These are phyloP conservation scores for Mucor saturninus DNA, from an alignment of 371 early-diverging fungal genomes.

Conservation along the genomic window DNA sequence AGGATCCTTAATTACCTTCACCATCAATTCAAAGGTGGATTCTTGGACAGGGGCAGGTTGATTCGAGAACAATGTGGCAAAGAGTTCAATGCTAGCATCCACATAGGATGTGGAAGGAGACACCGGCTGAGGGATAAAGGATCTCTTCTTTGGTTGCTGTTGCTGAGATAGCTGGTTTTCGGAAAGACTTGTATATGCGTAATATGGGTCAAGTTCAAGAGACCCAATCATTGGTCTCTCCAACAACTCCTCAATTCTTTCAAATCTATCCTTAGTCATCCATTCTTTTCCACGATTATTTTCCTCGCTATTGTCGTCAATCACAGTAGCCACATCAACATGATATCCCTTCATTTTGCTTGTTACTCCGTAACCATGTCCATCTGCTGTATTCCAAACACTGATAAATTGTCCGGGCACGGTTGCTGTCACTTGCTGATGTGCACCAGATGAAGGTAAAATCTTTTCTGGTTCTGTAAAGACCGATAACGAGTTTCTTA, in stretches of 20 bases:
- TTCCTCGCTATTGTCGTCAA: conserved; percentile 43
- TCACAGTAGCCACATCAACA: conserved; percentile 48
- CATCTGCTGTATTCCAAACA: conserved; percentile 64
- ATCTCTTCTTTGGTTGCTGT: conserved; percentile 11
- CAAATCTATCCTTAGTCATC: conserved; percentile 63
- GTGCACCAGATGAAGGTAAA: conserved; percentile 56
- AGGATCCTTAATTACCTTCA: conserved; percentile 66
- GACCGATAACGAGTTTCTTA: conserved; percentile 58
- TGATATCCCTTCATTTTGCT: conserved; percentile 64
- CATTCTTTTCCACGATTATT: conserved; percentile 53
- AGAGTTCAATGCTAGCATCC: conserved; percentile 64
- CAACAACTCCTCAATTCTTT: conserved; percentile 59
- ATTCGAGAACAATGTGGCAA: conserved; percentile 70
- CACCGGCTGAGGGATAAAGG: conserved; percentile 37
- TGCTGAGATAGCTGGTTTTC: conserved; percentile 7
- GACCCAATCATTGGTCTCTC: conserved; percentile 68
- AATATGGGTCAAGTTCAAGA: conserved; percentile 64
- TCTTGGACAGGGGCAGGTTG: conserved; percentile 76
- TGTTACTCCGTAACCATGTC: conserved; percentile 68
- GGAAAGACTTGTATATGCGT: conserved; percentile 56
- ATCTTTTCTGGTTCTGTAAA: conserved; percentile 65
- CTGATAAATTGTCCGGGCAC: conserved; percentile 63
- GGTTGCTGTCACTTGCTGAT: conserved; percentile 53
- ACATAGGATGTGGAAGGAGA: conserved; percentile 49
- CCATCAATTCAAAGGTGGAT: conserved; percentile 74